phyloP scores from a whole-genome alignment of 2,329 filamentous ascomycete species.

The Aureobasidium sp. region DNA sequence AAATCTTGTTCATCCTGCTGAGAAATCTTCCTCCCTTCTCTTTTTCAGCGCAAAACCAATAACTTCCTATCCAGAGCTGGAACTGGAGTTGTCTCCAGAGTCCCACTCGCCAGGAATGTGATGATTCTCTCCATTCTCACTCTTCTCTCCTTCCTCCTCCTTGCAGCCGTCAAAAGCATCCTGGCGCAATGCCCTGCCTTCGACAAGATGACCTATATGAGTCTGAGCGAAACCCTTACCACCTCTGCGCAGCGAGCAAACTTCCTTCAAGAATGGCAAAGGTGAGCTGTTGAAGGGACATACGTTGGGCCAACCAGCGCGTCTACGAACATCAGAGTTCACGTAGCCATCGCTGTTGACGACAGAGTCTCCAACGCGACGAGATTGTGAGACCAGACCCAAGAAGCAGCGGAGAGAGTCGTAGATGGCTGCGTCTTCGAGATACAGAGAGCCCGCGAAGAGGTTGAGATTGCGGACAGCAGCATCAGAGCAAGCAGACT shows the following conservation, averaged over 20 bases:
- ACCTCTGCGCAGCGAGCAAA: not conserved
- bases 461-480: not conserved
- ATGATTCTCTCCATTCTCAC: not conserved
- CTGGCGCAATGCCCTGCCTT: not conserved
- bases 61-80: too few relatives aligned
- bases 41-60: not conserved
- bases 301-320: not conserved
- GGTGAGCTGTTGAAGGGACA: conserved; percentile 2
- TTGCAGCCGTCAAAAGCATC: conserved; percentile 2
- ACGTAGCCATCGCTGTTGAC: not conserved
- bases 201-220: conserved; percentile 6
- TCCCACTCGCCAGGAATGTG: too few relatives aligned
- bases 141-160: not conserved
- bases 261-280: conserved; percentile 9
- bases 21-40: not conserved
- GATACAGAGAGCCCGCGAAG: conserved; percentile 11
- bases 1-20: not conserved
- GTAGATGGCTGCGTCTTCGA: not conserved
- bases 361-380: not conserved
- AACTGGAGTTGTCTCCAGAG: too few relatives aligned
- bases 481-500: too few relatives aligned
- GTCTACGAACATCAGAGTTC: not conserved
- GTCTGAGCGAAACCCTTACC: conserved; percentile 8
- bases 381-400: not conserved
- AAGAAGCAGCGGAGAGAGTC: not conserved